Base-by-base conservation (phyloP, 148 eudicot species). In the Rhododendron vialii region DNA sequence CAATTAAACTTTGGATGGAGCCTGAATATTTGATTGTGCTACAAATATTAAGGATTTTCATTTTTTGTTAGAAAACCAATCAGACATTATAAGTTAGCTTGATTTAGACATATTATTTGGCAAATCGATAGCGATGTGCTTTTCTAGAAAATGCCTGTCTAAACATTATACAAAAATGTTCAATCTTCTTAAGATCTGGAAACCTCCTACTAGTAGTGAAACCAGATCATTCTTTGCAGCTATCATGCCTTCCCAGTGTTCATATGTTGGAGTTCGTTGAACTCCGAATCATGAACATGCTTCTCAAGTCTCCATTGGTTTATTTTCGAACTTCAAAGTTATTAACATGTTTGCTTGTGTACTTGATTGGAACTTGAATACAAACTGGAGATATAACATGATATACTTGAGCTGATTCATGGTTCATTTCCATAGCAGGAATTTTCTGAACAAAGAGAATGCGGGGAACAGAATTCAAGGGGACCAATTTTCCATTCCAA, bases 381-480 rank as follows among this genome's bases (percentile, higher is more conserved):
- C 59, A 55, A 55, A 55, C 59, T 30, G 76, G 76, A 71, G 76
- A 28, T 30, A 30, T 22, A 85, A 80, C 86, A 81, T 35, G 1
- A 12, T 67, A 67, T 11, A 26, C 74, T 48, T 65, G 86, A 81
- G 13, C 80, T 84, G 61, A 71, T 50, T 69, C 57, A 48, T n/a
- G 55, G 33, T 45, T 63, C 26, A 17, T 81, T 73, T 36, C 13
- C 59, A 45, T 63, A 12, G 13, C 86, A 89, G 92, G 90, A 84
- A 82, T 81, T 84, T 82, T 80, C 78, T 82, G 30, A 59, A 57
- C 87, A 88, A 83, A 61, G 90, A 83, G 74, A 87, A 82, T 83
- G 41, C 33, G 3, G 83, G 80, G 48, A 88, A 36, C 83, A 87
- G 84, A 50, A 26, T 83, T 59, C 89, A 86, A 75, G 87, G 85